Conservation (phyloP, 2,329 filamentous ascomycete species). For the Pseudogymnoascus sp. region DNA sequence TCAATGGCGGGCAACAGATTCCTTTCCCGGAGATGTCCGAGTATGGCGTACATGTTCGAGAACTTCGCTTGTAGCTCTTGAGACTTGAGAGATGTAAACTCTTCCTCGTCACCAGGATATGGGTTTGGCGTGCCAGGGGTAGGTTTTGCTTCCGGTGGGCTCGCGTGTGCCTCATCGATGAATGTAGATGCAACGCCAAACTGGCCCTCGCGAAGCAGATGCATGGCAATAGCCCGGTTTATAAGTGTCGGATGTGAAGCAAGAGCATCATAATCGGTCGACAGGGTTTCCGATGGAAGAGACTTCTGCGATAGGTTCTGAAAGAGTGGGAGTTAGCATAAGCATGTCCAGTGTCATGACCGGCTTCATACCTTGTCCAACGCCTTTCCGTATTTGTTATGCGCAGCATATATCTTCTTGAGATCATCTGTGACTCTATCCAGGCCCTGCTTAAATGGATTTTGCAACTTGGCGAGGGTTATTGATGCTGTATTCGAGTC, state of each 20-base stretch:
- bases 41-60: conserved; percentile 80
- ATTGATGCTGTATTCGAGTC: conserved; percentile 65
- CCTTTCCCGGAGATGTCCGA: conserved; percentile 64
- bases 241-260: conserved; percentile 68
- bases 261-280: conserved; percentile 73
- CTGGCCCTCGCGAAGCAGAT: conserved; percentile 87
- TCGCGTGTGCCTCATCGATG: conserved; percentile 57
- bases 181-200: conserved; percentile 85
- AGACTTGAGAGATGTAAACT: conserved; percentile 52
- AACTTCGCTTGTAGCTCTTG: conserved; percentile 72
- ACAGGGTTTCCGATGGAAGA: conserved; percentile 48
- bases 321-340: background rate
- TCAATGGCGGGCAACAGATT: conserved; percentile 77
- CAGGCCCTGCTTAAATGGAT: conserved; percentile 72
- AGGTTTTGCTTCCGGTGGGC: conserved; percentile 33
- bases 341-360: background rate
- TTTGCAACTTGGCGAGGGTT: conserved; percentile 76
- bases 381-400: conserved; percentile 77
- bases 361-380: conserved; percentile 60
- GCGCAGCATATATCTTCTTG: conserved; percentile 72
- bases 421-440: conserved; percentile 73
- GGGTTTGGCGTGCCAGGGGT: conserved; percentile 26
- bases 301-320: background rate
- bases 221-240: conserved; percentile 93
- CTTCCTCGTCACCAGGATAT: conserved; percentile 26